These are phyloP conservation scores for Beauveria varroae DNA, from an alignment of 2,329 filamentous ascomycete species.

Conservation along the genomic window DNA sequence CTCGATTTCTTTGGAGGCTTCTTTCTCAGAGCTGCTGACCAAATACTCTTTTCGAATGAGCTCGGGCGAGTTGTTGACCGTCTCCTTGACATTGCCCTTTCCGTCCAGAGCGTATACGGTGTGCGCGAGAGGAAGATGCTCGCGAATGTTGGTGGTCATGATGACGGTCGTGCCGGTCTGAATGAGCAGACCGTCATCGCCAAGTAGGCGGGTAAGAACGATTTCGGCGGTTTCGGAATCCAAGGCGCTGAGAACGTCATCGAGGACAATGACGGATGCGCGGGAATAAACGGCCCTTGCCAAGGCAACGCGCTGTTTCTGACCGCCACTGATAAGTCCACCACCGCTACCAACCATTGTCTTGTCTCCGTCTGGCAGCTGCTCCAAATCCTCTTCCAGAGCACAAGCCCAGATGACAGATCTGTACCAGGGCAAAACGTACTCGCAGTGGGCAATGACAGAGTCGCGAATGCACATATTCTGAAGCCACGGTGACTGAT, in stretches of 20 bases:
- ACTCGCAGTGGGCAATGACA: conserved; percentile 9
- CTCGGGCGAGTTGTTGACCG: conserved; percentile 7
- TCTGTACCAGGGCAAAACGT: conserved; percentile 6
- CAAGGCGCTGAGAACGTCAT: conserved; percentile 44
- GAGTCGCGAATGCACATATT: conserved; percentile 10
- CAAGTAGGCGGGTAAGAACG: conserved; percentile 14
- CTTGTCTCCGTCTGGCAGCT: conserved; percentile 6
- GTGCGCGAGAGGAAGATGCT: conserved; percentile 9
- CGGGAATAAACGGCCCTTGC: conserved; percentile 86
- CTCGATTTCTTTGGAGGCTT: not conserved
- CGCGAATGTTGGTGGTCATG: conserved; percentile 11
- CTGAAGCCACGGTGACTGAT: conserved; percentile 10
- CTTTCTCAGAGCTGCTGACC: not conserved
- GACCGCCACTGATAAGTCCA: conserved; percentile 16
- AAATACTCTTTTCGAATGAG: conserved; percentile 4
- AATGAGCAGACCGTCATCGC: conserved; percentile 14
- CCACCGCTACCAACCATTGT: conserved; percentile 14
- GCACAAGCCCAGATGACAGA: conserved; percentile 7
- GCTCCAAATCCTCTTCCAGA: conserved; percentile 34
- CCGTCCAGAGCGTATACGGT: conserved; percentile 7
- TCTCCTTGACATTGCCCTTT: not conserved
- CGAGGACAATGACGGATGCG: conserved; percentile 79
- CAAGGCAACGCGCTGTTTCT: conserved; percentile 33
- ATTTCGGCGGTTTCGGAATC: conserved; percentile 11
- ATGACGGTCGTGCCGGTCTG: conserved; percentile 14